phyloP scores from a whole-genome alignment of 2,329 filamentous ascomycete species.

The Fusarium austroafricanum region DNA sequence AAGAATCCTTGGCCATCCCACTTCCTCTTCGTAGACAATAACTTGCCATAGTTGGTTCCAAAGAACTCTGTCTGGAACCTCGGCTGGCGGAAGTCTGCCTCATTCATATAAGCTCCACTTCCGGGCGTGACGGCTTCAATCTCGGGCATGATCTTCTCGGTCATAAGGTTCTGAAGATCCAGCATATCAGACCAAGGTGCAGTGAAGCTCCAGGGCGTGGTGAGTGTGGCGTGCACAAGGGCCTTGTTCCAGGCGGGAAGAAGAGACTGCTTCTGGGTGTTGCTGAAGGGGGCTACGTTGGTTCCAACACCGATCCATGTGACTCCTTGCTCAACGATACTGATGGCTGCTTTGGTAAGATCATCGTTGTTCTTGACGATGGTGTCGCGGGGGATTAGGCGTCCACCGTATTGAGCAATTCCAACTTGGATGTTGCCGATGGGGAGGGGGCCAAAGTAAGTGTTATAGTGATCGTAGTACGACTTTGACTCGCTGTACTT shows the following conservation, averaged over 20 bases:
- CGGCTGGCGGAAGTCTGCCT: conserved; percentile 60
- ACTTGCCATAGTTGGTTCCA: conserved; percentile 57
- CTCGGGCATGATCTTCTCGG: conserved; percentile 44
- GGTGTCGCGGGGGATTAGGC: conserved; percentile 56
- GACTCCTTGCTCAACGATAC: conserved; percentile 39
- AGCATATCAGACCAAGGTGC: conserved; percentile 47
- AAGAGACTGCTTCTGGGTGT: conserved; percentile 48
- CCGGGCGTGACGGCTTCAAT: conserved; percentile 54
- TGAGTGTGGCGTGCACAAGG: conserved; percentile 44
- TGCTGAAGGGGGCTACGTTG: conserved; percentile 44
- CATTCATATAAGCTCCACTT: conserved; percentile 62
- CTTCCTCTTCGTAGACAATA: conserved; percentile 61
- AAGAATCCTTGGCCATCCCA: conserved; percentile 60
- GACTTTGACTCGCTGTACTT: conserved; percentile 20
- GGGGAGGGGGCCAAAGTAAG: conserved; percentile 56
- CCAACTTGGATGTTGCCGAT: conserved; percentile 49
- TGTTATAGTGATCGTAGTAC: conserved; percentile 54
- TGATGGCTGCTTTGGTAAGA: conserved; percentile 49
- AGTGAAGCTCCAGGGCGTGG: conserved; percentile 45
- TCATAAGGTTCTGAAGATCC: conserved; percentile 48
- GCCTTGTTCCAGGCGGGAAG: conserved; percentile 57
- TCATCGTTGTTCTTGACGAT: conserved; percentile 47
- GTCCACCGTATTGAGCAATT: conserved; percentile 52
- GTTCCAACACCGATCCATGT: conserved; percentile 47
- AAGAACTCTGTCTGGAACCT: conserved; percentile 57